Evolutionary conservation across 257 asterid genomes (phyloP).

Genomic region (Linaria vulgaris): DNA sequence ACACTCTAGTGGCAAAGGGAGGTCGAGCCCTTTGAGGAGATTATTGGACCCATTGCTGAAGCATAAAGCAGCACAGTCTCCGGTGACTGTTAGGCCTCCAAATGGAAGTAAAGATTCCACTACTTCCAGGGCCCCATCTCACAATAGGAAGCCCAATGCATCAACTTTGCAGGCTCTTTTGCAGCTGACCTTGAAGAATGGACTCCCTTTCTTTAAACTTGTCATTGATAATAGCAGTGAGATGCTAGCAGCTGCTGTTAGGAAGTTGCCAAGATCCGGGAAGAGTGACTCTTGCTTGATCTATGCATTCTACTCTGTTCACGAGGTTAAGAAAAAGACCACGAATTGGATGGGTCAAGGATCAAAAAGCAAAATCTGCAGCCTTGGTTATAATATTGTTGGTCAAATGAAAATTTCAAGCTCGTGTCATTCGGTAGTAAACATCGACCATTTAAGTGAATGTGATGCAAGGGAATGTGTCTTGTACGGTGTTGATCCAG

Average conservation of each 20-base stretch:
- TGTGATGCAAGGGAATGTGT: conserved; percentile 57
- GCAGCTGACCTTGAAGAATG: conserved; percentile 71
- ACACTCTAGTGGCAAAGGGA: conserved; percentile 46
- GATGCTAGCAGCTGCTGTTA: conserved; percentile 76
- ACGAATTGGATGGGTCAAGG: conserved; percentile 83
- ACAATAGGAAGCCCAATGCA: conserved; percentile 39
- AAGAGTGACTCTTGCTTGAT: conserved; percentile 50
- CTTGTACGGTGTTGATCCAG: conserved; percentile 49
- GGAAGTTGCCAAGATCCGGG: conserved; percentile 47
- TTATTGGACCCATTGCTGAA: conserved; percentile 73
- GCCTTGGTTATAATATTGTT: conserved; percentile 57
- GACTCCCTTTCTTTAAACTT: conserved; percentile 74
- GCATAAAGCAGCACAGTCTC: conserved; percentile 47
- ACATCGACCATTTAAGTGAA: conserved; percentile 21
- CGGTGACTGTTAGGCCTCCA: conserved; percentile 32
- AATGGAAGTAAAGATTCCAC: conserved; percentile 30
- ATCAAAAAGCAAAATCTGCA: conserved; percentile 51
- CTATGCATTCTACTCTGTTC: conserved; percentile 71
- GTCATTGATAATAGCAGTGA: conserved; percentile 65
- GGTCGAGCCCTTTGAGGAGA: conserved; percentile 86
- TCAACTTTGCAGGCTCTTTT: conserved; percentile 60
- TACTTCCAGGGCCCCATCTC: conserved; percentile 37
- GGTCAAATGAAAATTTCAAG: conserved; percentile 77
- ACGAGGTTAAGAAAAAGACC: conserved; percentile 68
- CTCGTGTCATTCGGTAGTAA: conserved; percentile 27